Evolutionary conservation across 352 stramenopile genomes (phyloP).

Genomic region (Peronosclerospora sorghi): DNA sequence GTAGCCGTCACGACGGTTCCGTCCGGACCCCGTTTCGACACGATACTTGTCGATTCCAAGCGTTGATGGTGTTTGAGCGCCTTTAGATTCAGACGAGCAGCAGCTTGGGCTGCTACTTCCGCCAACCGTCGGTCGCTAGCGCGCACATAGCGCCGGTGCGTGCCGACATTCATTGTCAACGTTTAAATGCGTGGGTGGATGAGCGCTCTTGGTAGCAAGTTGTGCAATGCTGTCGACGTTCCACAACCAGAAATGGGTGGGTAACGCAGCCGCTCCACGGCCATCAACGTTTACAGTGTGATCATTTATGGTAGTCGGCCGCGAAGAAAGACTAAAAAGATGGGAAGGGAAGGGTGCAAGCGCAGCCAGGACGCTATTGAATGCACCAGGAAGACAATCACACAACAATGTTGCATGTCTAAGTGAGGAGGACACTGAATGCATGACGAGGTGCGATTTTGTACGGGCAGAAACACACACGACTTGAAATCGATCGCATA

Average conservation of each 20-base stretch:
- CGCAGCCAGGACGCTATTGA: no score
- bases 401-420: no score
- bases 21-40: slow-evolving; percentile 16
- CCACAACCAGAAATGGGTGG: neutral
- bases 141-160: slow-evolving; percentile 30
- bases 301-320: slow-evolving; percentile 1
- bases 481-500: no score
- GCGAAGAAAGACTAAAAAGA: slow-evolving; percentile 13
- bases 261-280: no score
- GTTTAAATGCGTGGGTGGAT: slow-evolving; percentile 1
- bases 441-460: no score
- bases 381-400: no score
- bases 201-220: slow-evolving; percentile 1
- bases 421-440: no score
- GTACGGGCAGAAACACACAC: no score
- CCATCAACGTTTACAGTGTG: neutral
- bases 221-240: slow-evolving; percentile 11
- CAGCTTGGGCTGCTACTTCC: slow-evolving; percentile 22
- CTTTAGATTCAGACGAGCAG: slow-evolving; percentile 20
- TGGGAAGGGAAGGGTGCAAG: slow-evolving; percentile 10
- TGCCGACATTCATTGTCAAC: slow-evolving; percentile 5
- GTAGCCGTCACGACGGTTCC: slow-evolving; percentile 21
- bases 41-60: slow-evolving; percentile 14
- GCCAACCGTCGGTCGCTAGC: slow-evolving; percentile 29
- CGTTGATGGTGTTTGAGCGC: slow-evolving; percentile 9